phyloP scores from a whole-genome alignment of 306 rosid species.

The Cercis canadensis region DNA sequence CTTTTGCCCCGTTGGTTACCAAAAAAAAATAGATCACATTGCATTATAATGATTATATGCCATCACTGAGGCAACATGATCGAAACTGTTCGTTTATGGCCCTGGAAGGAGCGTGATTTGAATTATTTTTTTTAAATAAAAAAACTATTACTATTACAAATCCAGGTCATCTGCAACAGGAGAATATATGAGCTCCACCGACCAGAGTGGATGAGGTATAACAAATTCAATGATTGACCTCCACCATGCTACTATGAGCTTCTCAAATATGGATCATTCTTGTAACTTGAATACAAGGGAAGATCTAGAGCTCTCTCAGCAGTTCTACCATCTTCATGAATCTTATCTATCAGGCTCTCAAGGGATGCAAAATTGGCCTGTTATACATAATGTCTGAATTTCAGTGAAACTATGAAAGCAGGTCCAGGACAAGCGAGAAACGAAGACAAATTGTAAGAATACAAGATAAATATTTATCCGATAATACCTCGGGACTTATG shows the following conservation, averaged over 20 bases:
- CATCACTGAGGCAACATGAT: background rate
- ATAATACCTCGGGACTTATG: slow-evolving; percentile 83
- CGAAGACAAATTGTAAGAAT: background rate
- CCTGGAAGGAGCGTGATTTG: background rate
- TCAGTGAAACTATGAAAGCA: slow-evolving; percentile 35
- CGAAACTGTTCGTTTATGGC: slow-evolving; percentile 10
- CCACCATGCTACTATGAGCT: slow-evolving; percentile 32
- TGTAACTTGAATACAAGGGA: slow-evolving; percentile 71
- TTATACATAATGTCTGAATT: slow-evolving; percentile 31
- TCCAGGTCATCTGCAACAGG: slow-evolving; percentile 8
- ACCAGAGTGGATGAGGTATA: background rate
- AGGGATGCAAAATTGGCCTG: slow-evolving; percentile 86
- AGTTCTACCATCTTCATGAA: slow-evolving; percentile 74
- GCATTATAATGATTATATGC: background rate
- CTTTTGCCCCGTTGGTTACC: too few relatives aligned
- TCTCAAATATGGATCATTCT: slow-evolving; percentile 64
- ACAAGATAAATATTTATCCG: slow-evolving; percentile 7
- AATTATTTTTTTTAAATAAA: background rate
- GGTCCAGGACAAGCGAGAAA: background rate
- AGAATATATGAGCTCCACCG: background rate
- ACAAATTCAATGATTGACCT: background rate
- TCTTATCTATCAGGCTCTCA: slow-evolving; percentile 76
- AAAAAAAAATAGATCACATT: too few relatives aligned
- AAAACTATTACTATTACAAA: slow-evolving; percentile 10
- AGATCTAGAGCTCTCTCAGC: slow-evolving; percentile 90